Evolutionary conservation across 2,329 filamentous ascomycete species (phyloP).

Genomic region (Monilinia polystroma): DNA sequence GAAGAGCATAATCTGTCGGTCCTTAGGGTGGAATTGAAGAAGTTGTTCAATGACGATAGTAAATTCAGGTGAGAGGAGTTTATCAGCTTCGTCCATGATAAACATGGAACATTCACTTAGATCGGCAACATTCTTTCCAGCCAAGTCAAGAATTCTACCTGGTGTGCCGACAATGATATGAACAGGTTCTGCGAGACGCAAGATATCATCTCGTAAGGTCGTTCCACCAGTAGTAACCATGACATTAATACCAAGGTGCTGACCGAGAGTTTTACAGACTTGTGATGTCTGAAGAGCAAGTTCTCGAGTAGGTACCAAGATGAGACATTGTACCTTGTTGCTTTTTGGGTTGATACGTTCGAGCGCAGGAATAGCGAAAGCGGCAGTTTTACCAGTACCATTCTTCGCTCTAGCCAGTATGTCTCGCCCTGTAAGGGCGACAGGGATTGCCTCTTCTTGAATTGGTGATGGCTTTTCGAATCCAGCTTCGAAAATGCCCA

Average conservation of each 20-base stretch:
- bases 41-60: constrained; percentile 97
- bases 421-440: constrained; percentile 91
- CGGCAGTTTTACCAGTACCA: constrained; percentile 96
- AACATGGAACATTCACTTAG: constrained; percentile 96
- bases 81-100: constrained; percentile 99
- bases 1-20: constrained; percentile 99
- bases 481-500: constrained; percentile 98
- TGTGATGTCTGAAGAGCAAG: constrained; percentile 97
- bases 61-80: constrained; percentile 93
- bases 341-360: constrained; percentile 97
- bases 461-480: constrained; percentile 99
- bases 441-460: constrained; percentile 98
- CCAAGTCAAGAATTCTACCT: constrained; percentile 91
- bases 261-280: constrained; percentile 97
- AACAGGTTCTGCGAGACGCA: constrained; percentile 88
- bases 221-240: constrained; percentile 99
- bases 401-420: constrained; percentile 97
- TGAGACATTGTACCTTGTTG: constrained; percentile 92
- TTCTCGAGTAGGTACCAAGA: constrained; percentile 94
- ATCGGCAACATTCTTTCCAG: constrained; percentile 94
- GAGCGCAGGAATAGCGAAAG: constrained; percentile 93
- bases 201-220: constrained; percentile 91
- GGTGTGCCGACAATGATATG: constrained; percentile 98
- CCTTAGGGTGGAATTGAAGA: constrained; percentile 91
- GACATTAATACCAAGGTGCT: constrained; percentile 95